Evolutionary conservation across 1,284 basidiomycete species (phyloP).

Genomic region (Austroboletus niveus): DNA sequence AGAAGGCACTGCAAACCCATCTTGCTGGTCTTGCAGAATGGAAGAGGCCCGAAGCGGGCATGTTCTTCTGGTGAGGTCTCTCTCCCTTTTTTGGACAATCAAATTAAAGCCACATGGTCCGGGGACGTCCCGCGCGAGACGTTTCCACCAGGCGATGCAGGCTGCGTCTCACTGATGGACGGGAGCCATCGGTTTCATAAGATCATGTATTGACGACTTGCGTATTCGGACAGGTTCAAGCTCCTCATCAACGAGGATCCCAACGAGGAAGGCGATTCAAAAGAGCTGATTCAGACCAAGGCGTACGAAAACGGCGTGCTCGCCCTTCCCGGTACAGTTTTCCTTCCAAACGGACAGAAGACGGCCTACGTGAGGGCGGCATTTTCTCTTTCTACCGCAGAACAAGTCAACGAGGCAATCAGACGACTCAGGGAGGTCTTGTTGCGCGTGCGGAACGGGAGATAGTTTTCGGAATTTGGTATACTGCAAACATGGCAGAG

Average conservation of each 20-base stretch:
- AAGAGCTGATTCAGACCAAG: conserved; percentile 72
- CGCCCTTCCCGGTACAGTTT: conserved; percentile 81
- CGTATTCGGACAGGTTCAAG: conserved; percentile 55
- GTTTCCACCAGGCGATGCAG: conserved; percentile 3
- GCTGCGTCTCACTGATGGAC: conserved; percentile 5
- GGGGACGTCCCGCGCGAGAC: conserved; percentile 9
- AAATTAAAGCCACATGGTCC: conserved; percentile 13
- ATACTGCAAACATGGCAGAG: background rate
- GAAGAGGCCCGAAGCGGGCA: conserved; percentile 84
- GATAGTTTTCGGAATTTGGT: conserved; percentile 6
- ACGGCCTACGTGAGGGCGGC: conserved; percentile 77
- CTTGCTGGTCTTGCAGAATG: conserved; percentile 80
- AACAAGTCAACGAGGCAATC: conserved; percentile 75
- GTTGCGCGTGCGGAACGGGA: conserved; percentile 39
- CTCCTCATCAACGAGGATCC: conserved; percentile 44
- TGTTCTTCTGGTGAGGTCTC: conserved; percentile 79
- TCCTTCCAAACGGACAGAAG: conserved; percentile 68
- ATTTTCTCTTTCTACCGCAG: conserved; percentile 73
- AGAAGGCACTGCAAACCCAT: conserved; percentile 70
- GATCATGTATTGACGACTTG: conserved; percentile 14
- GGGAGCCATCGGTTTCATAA: conserved; percentile 8
- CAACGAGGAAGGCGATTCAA: conserved; percentile 67
- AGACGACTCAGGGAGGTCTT: conserved; percentile 65
- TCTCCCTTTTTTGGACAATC: conserved; percentile 25
- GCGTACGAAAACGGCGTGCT: conserved; percentile 84